Base-by-base conservation (phyloP, 257 asterid genomes). In the Solanum pennellii region DNA sequence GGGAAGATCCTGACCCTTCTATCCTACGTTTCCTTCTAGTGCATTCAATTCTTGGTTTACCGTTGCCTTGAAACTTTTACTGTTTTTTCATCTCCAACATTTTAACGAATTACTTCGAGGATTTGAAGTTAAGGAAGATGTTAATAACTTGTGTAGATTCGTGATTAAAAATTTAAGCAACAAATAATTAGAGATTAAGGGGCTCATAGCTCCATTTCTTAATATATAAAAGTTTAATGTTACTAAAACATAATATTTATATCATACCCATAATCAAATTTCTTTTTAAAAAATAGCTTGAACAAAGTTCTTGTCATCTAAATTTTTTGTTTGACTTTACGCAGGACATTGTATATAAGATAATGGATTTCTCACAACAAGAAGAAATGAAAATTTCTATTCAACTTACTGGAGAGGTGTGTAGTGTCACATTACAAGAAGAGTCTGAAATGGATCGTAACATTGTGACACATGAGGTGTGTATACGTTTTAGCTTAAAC, bases 281-380 rank as follows among this genome's bases (percentile, higher is more conserved):
- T 56, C 65, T 18, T 56, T 56, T 18, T 0, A 0, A 18, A 56
- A 56, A 3, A 7, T 3, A 7, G 7, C 12, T 56, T 56, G 5
- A 56, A 18, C 11, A 52, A 33, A 20, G 25, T 56, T 56, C 65
- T 20, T 56, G n/a, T 56, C 25, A 18, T 56, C 25, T 20, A 20
- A 56, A 3, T 20, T 56, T 18, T 56, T 56, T 56, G 65, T 7
- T 56, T 56, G 65, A 56, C 65, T 56, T 56, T 56, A 56, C 12
- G 65, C 25, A 56, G 5, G 65, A 56, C 12, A 56, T 56, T 56
- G 65, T 56, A 56, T 56, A 18, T 56, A 56, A 56, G 65, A 56
- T 56, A 56, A 56, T 56, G 65, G 12, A 56, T 56, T 56, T 56
- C 65, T 56, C 65, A 56, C 65, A 56, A 56, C 25, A 56, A 56